phyloP scores from a whole-genome alignment of 352 stramenopile species.

The Lagenidium sp. region DNA sequence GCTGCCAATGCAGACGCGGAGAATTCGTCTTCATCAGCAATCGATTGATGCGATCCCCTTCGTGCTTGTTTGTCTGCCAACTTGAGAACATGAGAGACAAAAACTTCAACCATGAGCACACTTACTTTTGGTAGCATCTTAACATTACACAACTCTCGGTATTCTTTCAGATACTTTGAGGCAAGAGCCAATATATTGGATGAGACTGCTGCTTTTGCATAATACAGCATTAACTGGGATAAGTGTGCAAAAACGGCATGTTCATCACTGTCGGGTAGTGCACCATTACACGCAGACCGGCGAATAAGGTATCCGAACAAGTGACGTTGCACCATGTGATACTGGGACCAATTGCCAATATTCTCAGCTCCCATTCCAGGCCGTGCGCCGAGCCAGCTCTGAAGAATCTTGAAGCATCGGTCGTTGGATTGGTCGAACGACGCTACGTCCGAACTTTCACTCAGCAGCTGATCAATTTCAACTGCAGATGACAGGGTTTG shows the following conservation, averaged over 20 bases:
- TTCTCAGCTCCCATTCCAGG: constrained; percentile 42
- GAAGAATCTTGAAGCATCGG: constrained; percentile 23
- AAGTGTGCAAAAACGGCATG: constrained; percentile 18
- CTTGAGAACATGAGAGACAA: constrained; percentile 74
- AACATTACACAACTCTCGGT: constrained; percentile 59
- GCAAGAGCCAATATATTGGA: constrained; percentile 62
- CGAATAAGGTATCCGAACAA: neutral
- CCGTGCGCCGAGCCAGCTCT: constrained; percentile 24
- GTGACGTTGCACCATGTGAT: constrained; percentile 52
- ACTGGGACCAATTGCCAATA: constrained; percentile 53
- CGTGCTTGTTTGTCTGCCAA: constrained; percentile 32
- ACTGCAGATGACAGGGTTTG: constrained; percentile 58
- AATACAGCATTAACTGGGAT: constrained; percentile 49
- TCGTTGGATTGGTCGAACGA: too few relatives aligned
- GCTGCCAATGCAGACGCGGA: constrained; percentile 22
- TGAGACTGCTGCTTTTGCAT: constrained; percentile 48
- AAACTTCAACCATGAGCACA: constrained; percentile 71
- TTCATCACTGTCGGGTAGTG: neutral
- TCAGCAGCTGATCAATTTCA: constrained; percentile 46
- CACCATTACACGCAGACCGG: neutral
- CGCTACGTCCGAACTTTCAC: neutral
- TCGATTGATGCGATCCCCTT: neutral
- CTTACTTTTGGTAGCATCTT: constrained; percentile 65
- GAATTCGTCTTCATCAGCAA: constrained; percentile 6
- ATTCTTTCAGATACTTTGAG: constrained; percentile 71